Evolutionary conservation across 2,329 filamentous ascomycete genomes (phyloP), one percentile per base, ranked within the genome.

Genomic region (Claviceps sp.): DNA sequence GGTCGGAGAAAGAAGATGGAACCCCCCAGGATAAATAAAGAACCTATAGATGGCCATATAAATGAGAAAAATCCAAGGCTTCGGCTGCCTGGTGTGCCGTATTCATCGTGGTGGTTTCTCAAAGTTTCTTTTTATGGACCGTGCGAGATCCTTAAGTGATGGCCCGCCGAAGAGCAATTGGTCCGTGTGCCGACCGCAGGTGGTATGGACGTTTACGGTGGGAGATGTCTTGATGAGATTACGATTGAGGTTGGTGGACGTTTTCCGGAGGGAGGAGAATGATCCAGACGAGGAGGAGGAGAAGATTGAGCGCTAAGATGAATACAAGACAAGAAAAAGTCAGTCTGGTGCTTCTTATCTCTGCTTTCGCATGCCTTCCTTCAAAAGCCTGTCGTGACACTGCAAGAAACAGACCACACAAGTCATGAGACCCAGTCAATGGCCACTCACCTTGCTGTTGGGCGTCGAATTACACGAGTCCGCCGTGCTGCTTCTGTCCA

Each of bases 171-270:
- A 75, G 14, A 79, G 64, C 54, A 71, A 76, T 58, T 78, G 73
- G 57, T 77, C 70, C 41, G 73, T 73, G 61, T 79, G 76, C 14
- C 76, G 69, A 14, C 76, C 76, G 55, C 76, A 79, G 53, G 75
- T 74, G 39, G 75, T 78, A 62, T 77, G 70, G 43, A 73, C 69
- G 55, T 79, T 79, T 57, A 72, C 68, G 8, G 67, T 69, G 19
- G 67, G 69, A n/a, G 67, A 60, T 7, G 69, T 58, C 57, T 64
- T 68, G 57, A 68, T 57, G 52, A 64, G 64, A 63, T 62, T 50
- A 56, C 30, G 30, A 34, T 34, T 34, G 22, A 5, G 22, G 22
- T 6, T 56, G 55, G 66, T 65, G 17, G 67, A 59, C 5, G 60
- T 57, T 52, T 64, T 67, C 53, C 65, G 59, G 44, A 59, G 59